phyloP scores from a whole-genome alignment of 495 filamentous ascomycete genomes.

The Aspergillus hancockii region DNA sequence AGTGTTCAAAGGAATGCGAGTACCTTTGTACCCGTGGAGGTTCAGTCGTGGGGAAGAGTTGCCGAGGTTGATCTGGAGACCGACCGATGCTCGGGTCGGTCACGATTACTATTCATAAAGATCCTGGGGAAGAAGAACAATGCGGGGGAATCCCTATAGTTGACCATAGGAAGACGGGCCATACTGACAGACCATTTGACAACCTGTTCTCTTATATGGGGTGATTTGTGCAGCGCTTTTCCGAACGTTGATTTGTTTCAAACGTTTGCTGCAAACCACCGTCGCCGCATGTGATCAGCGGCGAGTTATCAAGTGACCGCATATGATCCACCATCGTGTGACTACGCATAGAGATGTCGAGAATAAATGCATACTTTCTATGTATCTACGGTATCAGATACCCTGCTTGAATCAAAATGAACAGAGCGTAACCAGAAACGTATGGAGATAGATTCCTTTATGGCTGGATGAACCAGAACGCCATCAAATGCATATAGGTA shows the following conservation, averaged over 20 bases:
- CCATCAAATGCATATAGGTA: neutral
- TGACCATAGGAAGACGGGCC: constrained; percentile 13
- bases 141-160: neutral
- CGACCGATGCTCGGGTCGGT: neutral
- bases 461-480: neutral
- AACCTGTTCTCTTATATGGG: neutral
- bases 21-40: neutral
- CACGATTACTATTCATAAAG: constrained; percentile 1
- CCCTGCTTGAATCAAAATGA: neutral
- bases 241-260: neutral
- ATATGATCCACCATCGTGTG: neutral
- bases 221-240: neutral
- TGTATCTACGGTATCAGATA: neutral
- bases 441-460: neutral
- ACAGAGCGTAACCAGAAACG: neutral
- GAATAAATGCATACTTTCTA: neutral
- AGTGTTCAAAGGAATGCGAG: neutral
- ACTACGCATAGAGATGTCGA: neutral
- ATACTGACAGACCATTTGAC: neutral
- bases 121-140: neutral
- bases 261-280: neutral
- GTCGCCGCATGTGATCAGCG: neutral
- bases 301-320: neutral
- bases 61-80: neutral
- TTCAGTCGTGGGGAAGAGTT: constrained; percentile 9